phyloP scores from a whole-genome alignment of 2,329 filamentous ascomycete genomes.

The Malbranchea zuffiana region DNA sequence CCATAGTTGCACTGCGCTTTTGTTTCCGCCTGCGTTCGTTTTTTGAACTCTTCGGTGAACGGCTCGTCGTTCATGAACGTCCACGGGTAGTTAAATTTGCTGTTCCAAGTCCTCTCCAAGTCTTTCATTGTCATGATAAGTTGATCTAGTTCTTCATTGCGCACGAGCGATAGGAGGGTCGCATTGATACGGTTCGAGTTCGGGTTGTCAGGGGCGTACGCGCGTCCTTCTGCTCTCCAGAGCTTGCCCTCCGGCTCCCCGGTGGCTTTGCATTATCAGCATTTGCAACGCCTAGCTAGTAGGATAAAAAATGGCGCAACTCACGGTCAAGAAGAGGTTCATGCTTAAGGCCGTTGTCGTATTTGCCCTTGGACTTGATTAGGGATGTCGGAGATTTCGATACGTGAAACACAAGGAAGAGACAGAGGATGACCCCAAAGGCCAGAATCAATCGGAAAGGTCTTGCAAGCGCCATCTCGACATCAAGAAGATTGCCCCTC shows the following conservation, averaged over 20 bases:
- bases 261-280: slow-evolving; percentile 49
- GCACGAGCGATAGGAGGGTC: slow-evolving; percentile 80
- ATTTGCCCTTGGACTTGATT: slow-evolving; percentile 31
- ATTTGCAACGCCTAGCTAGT: slow-evolving; percentile 15
- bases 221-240: slow-evolving; percentile 58
- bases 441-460: slow-evolving; percentile 70
- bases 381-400: slow-evolving; percentile 44
- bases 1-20: slow-evolving; percentile 82
- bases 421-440: slow-evolving; percentile 59
- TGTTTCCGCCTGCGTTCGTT: slow-evolving; percentile 64
- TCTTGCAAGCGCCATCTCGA: slow-evolving; percentile 68
- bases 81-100: slow-evolving; percentile 99
- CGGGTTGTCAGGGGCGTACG: slow-evolving; percentile 64
- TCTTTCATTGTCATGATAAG: slow-evolving; percentile 84
- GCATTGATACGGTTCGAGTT: slow-evolving; percentile 82
- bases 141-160: slow-evolving; percentile 76
- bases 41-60: slow-evolving; percentile 89
- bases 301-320: slow-evolving; percentile 24
- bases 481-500: too few species aligned
- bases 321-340: slow-evolving; percentile 83
- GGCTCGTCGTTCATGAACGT: slow-evolving; percentile 97
- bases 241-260: slow-evolving; percentile 71
- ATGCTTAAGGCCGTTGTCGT: slow-evolving; percentile 51
- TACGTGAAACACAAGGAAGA: slow-evolving; percentile 69
- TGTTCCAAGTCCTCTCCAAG: slow-evolving; percentile 89